Evolutionary conservation across 2,329 filamentous ascomycete genomes (phyloP).

Genomic region (Emmonsiellopsis sp.): DNA sequence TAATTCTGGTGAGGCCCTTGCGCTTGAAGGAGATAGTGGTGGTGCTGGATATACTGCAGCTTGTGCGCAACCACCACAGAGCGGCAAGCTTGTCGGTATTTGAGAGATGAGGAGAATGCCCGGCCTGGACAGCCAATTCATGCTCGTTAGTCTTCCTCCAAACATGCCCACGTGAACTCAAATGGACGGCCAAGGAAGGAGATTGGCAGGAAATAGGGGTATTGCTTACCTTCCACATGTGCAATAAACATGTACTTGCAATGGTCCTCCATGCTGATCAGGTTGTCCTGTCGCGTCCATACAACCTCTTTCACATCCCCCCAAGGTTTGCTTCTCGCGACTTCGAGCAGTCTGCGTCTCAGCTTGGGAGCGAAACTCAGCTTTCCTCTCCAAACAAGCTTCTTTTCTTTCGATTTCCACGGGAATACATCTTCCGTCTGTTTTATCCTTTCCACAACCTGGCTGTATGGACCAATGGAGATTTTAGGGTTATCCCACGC

Average conservation of each 20-base stretch:
- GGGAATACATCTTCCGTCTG: conserved; percentile 15
- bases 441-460: conserved; percentile 20
- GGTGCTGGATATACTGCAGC: conserved; percentile 40
- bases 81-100: conserved; percentile 42
- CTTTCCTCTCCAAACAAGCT: conserved; percentile 44
- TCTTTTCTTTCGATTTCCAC: conserved; percentile 29
- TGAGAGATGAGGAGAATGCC: conserved; percentile 42
- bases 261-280: conserved; percentile 43
- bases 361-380: conserved; percentile 34
- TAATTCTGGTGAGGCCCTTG: conserved; percentile 40
- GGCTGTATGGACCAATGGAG: conserved; percentile 27
- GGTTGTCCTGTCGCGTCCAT: conserved; percentile 33
- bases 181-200: background rate
- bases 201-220: background rate
- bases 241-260: conserved; percentile 46
- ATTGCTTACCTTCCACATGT: conserved; percentile 41
- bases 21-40: conserved; percentile 36
- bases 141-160: background rate
- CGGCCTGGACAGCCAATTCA: conserved; percentile 15
- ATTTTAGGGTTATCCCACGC: conserved; percentile 35
- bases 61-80: conserved; percentile 42
- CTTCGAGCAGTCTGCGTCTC: conserved; percentile 31
- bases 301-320: conserved; percentile 37
- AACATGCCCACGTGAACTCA: background rate
- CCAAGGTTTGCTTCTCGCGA: conserved; percentile 35